These are phyloP conservation scores for Trichoderma pleuroti DNA, from an alignment of 2,329 filamentous ascomycete genomes.

Conservation along the genomic window DNA sequence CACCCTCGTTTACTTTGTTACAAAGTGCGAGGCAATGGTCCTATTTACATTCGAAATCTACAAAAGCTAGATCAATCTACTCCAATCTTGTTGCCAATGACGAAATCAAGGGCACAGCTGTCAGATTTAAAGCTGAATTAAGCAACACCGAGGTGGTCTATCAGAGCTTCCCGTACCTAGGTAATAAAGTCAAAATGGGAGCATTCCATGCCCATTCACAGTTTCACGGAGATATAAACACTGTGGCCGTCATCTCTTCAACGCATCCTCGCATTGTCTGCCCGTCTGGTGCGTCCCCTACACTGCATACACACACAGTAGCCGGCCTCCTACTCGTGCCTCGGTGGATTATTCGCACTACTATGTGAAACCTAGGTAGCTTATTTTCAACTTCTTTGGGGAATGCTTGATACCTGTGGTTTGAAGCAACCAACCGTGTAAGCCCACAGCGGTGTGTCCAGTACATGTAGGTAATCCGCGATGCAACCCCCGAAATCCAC, in stretches of 20 bases:
- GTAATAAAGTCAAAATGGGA: neutral
- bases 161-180: neutral
- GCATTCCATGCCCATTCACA: neutral
- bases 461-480: neutral
- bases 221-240: neutral
- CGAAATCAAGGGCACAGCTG: neutral
- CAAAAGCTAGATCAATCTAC: neutral
- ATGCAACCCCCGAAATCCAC: neutral
- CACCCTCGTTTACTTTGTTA: neutral
- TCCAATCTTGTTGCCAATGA: neutral
- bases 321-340: neutral
- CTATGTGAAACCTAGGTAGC: neutral
- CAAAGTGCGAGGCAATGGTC: too few relatives aligned
- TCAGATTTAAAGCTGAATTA: neutral
- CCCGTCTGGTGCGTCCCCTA: neutral
- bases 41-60: neutral
- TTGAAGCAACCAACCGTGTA: neutral
- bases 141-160: neutral
- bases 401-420: neutral
- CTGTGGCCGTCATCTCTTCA: neutral
- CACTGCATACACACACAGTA: neutral
- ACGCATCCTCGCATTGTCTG: neutral
- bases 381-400: neutral
- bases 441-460: neutral
- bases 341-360: neutral